Evolutionary conservation across 2,329 filamentous ascomycete species (phyloP), one percentile per base, ranked within the genome.

Genomic region (Fusarium poae): DNA sequence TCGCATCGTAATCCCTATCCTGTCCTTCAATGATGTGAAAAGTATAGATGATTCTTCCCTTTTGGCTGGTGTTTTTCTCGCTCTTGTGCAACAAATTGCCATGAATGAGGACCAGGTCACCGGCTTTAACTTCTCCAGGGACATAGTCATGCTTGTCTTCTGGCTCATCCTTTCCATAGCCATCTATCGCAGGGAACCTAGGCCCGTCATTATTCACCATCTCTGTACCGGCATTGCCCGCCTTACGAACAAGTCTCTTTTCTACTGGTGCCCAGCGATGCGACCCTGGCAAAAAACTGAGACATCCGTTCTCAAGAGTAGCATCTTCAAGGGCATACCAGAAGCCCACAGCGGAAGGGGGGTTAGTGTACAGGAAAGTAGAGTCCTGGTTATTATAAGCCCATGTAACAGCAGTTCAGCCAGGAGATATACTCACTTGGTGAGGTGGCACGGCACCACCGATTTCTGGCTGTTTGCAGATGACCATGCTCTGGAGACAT

Each of bases 261-360:
- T 82, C 82, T 12, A 98, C 84, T 13, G 89, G 87, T 4, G 91
- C 90, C 77, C 90, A 89, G 74, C 84, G 88, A 77, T 98, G 95
- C 71, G 90, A 93, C 0, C 94, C 95, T 1, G 89, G 90, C 71
- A 93, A 86, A 80, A 98, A 97, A 67, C 91, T 92, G 75, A 99
- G 79, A 74, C 94, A 97, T 2, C 94, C 96, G 78, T 99, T 99
- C 77, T 91, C 89, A 1, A 85, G 82, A 10, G 92, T 95, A 23
- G 93, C 93, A 79, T 98, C 95, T 82, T 99, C 94, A 39, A 99
- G 86, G 15, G 96, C 96, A 79, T 97, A 97, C 96, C 96, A 99
- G 82, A 95, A 98, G 0, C 96, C 96, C 3, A 98, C 92, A 0
- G 96, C 96, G 39, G 88, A 92, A 1, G 95, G 95, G 37, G 93